phyloP scores from a whole-genome alignment of 1,139 yeast species.

The Scheffersomyces lignicola region DNA sequence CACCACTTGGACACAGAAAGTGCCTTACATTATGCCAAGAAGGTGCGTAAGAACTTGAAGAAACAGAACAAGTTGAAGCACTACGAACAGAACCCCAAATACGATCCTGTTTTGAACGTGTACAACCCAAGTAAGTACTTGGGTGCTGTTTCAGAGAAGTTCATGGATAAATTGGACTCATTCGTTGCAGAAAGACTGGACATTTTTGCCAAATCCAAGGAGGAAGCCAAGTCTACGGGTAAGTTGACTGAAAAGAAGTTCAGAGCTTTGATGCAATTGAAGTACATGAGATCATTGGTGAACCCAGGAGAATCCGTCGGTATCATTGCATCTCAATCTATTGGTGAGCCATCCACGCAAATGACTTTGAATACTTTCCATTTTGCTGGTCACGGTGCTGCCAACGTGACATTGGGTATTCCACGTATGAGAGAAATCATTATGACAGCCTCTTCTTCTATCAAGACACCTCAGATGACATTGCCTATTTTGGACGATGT shows the following conservation, averaged over 20 bases:
- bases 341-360: slow-evolving; percentile 99
- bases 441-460: slow-evolving; percentile 95
- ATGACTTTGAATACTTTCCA: slow-evolving; percentile 99
- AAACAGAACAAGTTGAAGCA: slow-evolving; percentile 67
- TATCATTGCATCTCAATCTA: slow-evolving; percentile 95
- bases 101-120: slow-evolving; percentile 86
- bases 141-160: slow-evolving; percentile 91
- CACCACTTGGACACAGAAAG: slow-evolving; percentile 78
- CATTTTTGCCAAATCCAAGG: slow-evolving; percentile 55
- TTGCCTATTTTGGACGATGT: slow-evolving; percentile 81
- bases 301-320: slow-evolving; percentile 99
- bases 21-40: slow-evolving; percentile 80
- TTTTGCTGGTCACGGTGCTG: slow-evolving; percentile 99
- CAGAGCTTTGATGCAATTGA: slow-evolving; percentile 95
- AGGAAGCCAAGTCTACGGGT: slow-evolving; percentile 40
- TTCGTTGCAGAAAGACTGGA: slow-evolving; percentile 58
- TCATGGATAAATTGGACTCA: slow-evolving; percentile 75
- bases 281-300: slow-evolving; percentile 93
- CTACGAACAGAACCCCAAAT: slow-evolving; percentile 61
- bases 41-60: slow-evolving; percentile 71
- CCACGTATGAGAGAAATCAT: slow-evolving; percentile 99
- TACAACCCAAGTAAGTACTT: slow-evolving; percentile 86
- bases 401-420: slow-evolving; percentile 98
- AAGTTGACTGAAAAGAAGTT: slow-evolving; percentile 81
- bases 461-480: slow-evolving; percentile 98